Percentiles rank a stretch among this genome's conserved stretches.
Conservation (phyloP, 2,329 filamentous ascomycete species). For the Aspergillus glaucus region DNA sequence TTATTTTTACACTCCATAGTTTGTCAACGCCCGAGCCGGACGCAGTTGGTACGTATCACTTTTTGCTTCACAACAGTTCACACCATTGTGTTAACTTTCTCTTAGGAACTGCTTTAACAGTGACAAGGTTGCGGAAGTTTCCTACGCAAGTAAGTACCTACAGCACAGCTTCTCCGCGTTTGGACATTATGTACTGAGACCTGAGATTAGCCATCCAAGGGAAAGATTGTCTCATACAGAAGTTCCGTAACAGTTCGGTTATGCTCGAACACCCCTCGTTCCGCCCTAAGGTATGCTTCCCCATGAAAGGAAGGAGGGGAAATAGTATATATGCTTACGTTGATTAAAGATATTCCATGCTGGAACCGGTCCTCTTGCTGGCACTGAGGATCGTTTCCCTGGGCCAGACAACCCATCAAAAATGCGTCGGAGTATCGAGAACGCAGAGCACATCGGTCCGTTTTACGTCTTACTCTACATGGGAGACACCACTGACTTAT, state of each 20-base stretch:
- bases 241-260: conserved; percentile 94
- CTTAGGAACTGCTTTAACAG: conserved; percentile 72
- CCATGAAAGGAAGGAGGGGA: not conserved
- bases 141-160: conserved; percentile 74
- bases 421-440: conserved; percentile 79
- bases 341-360: conserved; percentile 51
- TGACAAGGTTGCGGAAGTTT: conserved; percentile 81
- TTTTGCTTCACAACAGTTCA: conserved; percentile 5
- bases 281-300: conserved; percentile 66
- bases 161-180: not conserved
- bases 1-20: conserved; percentile 47
- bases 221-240: conserved; percentile 81
- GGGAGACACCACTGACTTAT: not conserved
- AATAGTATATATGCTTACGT: not conserved
- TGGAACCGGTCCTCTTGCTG: conserved; percentile 48
- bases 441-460: conserved; percentile 75
- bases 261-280: conserved; percentile 81
- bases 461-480: conserved; percentile 13
- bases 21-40: conserved; percentile 64
- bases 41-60: conserved; percentile 54
- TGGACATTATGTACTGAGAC: conserved; percentile 18
- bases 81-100: conserved; percentile 5
- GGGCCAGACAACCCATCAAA: conserved; percentile 78
- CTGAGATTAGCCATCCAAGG: conserved; percentile 70
- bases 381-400: conserved; percentile 70